Evolutionary conservation across 2,329 filamentous ascomycete species (phyloP), one percentile per base, ranked within the genome.

Genomic region (Diaporthe aspalathi): DNA sequence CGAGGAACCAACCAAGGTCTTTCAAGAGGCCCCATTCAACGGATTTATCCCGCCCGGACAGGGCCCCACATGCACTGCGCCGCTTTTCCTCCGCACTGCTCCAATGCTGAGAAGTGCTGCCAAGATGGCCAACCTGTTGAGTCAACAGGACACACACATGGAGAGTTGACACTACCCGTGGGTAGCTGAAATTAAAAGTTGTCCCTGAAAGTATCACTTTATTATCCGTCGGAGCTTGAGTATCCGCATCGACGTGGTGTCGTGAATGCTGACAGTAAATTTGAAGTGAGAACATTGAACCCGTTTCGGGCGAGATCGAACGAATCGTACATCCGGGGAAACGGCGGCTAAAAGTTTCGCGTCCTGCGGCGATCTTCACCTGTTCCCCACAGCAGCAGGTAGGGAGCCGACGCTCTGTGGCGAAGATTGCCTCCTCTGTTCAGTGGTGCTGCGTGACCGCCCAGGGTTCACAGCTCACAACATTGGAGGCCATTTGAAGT

Each of bases 271-370:
- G 27, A 22, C 5, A 9, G 20, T 11, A 17, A 7, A n/a, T n/a
- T n/a, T n/a, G n/a, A n/a, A 9, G 22, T 16, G 17, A 40, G 8
- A n/a, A 22, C n/a, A n/a, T n/a, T 35, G 32, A 5, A 5, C 32
- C 32, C 32, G 32, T 5, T 2, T 16, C 3, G 56, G 43, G 14
- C 60, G 29, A 50, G 45, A 43, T 35, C 27, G 56, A 47, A n/a
- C 60, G 45, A 38, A 24, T 50, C 60, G 29, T 65, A 65, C 38
- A 65, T 65, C 60, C 60, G 60, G 60, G 29, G 60, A 45, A 49
- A 38, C 14, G 38, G 45, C 45, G 60, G 60, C n/a, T 65, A 65
- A 65, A 50, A 17, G 43, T 65, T 29, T 49, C 29, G 29, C 45
- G n/a, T 7, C 12, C 29, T 20, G 60, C 60, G 24, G 29, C 27